Base-by-base conservation (phyloP, 306 rosid genomes). In the Dalbergia cochinchinensis region DNA sequence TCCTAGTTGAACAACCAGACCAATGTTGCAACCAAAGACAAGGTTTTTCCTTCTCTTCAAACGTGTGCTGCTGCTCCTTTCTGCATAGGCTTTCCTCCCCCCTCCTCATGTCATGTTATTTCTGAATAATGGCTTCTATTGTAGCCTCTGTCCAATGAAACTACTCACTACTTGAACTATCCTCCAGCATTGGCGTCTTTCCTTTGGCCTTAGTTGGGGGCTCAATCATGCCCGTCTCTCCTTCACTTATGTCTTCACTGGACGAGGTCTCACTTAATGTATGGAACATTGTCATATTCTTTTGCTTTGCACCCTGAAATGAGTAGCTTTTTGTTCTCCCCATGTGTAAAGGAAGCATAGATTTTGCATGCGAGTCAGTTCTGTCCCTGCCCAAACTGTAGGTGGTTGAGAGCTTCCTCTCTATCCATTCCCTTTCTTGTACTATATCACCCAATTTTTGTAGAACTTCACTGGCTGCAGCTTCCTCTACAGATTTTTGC, bases 361-460 rank as follows among this genome's bases (percentile, higher is more conserved):
- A 54, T 73, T 80, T 88, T 11, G 85, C 57, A 47, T 44, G 60
- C 55, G 79, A 71, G 37, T 62, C 58, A 11, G 69, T 20, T 55
- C 51, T 66, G 70, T 93, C 94, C 66, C 94, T 73, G 4, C 98
- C 93, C 68, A 91, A 86, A 77, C 97, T 88, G 55, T 90, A 91
- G 3, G 83, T 87, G 13, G 90, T 86, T 60, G 92, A 90, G 66
- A 93, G 85, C 85, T 88, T 91, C 87, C 91, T 87, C 69, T 88
- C 69, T 18, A 91, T 90, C 77, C 74, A 45, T 81, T 91, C 86
- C 84, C 88, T 91, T 80, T 88, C 71, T 57, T 84, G 69, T 20
- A 86, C 78, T 77, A 76, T 50, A 67, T 69, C 81, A 33, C 78
- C 73, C 71, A 91, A 66, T 61, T 86, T 81, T 48, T 85, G 84